Evolutionary conservation across 306 rosid genomes (phyloP).

Genomic region (Inga leiocalycina): DNA sequence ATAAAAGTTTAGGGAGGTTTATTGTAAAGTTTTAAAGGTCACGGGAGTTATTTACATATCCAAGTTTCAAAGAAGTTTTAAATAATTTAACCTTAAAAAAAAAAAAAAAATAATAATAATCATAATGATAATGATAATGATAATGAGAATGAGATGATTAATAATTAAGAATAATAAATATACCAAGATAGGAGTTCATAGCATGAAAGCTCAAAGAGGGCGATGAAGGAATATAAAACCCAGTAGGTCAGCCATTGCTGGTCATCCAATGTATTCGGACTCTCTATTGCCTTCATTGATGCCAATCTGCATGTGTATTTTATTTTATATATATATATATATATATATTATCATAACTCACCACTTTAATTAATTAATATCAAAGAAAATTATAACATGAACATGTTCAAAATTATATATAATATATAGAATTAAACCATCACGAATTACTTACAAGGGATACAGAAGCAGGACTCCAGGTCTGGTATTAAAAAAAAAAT

Average conservation of each 20-base stretch:
- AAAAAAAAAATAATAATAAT: no score
- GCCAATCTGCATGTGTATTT: constrained; percentile 48
- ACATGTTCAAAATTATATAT: not conserved
- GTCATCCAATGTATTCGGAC: constrained; percentile 72
- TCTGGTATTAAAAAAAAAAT: constrained; percentile 42
- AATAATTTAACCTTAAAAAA: no score
- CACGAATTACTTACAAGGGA: constrained; percentile 70
- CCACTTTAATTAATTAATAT: not conserved
- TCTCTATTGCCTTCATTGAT: constrained; percentile 79
- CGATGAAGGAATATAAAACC: constrained; percentile 69
- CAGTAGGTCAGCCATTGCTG: constrained; percentile 89
- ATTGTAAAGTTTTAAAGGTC: not conserved
- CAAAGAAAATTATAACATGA: not conserved
- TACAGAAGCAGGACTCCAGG: constrained; percentile 81
- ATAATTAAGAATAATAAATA: no score
- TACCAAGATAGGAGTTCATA: constrained; percentile 68
- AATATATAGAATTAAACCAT: not conserved
- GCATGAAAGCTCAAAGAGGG: constrained; percentile 70
- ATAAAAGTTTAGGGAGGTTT: not conserved
- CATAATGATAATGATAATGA: no score
- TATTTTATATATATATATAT: not conserved
- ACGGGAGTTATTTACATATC: not conserved
- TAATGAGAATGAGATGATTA: no score
- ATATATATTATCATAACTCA: constrained; percentile 1
- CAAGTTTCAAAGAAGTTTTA: not conserved